Evolutionary conservation across 2,329 filamentous ascomycete species (phyloP).

Genomic region (Venturia carpophila): DNA sequence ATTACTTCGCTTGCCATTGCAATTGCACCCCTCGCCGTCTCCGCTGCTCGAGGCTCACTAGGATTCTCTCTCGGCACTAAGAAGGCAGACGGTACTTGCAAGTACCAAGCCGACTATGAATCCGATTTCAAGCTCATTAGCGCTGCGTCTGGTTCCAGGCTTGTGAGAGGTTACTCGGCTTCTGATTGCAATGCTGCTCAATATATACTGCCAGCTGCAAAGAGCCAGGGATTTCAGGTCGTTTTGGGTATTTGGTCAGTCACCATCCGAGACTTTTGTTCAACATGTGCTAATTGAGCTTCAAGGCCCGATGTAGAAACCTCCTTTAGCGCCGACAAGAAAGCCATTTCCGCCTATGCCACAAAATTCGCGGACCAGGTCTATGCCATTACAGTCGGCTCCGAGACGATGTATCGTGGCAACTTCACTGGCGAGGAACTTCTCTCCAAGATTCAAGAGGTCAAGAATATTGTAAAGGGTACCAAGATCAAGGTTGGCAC

Average conservation of each 20-base stretch:
- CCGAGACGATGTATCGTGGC: conserved; percentile 61
- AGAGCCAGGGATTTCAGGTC: conserved; percentile 57
- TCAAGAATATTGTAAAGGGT: conserved; percentile 47
- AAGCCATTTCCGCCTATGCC: conserved; percentile 46
- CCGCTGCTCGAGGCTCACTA: conserved; percentile 47
- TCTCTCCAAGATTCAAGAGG: conserved; percentile 52
- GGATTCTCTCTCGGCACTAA: conserved; percentile 63
- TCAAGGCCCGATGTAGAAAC: conserved; percentile 54
- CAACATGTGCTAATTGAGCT: neutral
- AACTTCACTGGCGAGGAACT: conserved; percentile 57
- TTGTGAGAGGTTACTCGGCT: conserved; percentile 61
- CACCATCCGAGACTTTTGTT: neutral
- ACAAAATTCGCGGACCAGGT: conserved; percentile 49
- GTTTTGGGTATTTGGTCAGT: conserved; percentile 61
- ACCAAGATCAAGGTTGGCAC: conserved; percentile 52
- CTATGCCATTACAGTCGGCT: conserved; percentile 63
- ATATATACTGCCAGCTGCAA: conserved; percentile 57
- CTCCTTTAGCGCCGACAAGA: conserved; percentile 54
- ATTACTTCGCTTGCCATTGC: conserved; percentile 28
- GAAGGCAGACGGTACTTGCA: conserved; percentile 54
- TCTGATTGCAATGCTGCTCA: conserved; percentile 58
- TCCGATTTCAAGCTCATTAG: conserved; percentile 57
- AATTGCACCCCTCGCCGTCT: conserved; percentile 36
- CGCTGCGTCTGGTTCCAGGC: conserved; percentile 40
- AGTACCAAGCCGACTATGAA: conserved; percentile 54